Evolutionary conservation across 208 protist species (phyloP), one percentile per base, ranked within the genome.

Genomic region (Leishmania aethiopica): DNA sequence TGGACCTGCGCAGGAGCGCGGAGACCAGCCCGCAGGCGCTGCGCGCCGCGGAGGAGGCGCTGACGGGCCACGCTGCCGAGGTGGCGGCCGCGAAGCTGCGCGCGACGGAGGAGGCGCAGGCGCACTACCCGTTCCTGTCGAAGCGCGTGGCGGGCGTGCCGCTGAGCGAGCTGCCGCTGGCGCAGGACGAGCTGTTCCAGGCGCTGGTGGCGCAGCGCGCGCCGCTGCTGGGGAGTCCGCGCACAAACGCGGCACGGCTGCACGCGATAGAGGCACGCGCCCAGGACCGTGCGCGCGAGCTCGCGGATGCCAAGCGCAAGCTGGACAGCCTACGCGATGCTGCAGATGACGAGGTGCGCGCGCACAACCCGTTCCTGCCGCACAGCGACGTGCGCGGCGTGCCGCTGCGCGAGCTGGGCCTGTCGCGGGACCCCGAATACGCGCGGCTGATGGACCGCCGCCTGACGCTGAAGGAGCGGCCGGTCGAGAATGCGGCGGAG

Each of bases 311-410:
- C 11, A 87, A 86, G 62, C 84, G 87, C 59, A 84, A 84, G 75
- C 53, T 96, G 45, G 81, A 90, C 32, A 70, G 89, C 6, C 89
- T 89, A 64, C 91, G 86, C 87, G 88, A 91, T 15, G 90, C 88
- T 70, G 91, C 92, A 75, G 88, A 96, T 73, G 90, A 89, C 17
- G 89, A 85, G 7, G 87, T 95, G 28, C 85, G 91, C 28, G 89
- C 91, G 0, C 86, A 89, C 1, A 79, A 96, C 77, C 90, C 93
- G 3, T 95, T 88, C 77, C 75, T 96, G 35, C 77, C 76, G 22
- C 80, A 83, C 75, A 86, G 88, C 76, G 83, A 93, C 49, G 85
- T 93, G 22, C 45, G 64, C 40, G 37, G 69, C 25, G 81, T 93
- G 0, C 93, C 92, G 8, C 71, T 94, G 62, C 87, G 87, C 49